These are phyloP conservation scores for Effrenium voratum DNA, from an alignment of 73 alveolate species.

Conservation along the genomic window DNA sequence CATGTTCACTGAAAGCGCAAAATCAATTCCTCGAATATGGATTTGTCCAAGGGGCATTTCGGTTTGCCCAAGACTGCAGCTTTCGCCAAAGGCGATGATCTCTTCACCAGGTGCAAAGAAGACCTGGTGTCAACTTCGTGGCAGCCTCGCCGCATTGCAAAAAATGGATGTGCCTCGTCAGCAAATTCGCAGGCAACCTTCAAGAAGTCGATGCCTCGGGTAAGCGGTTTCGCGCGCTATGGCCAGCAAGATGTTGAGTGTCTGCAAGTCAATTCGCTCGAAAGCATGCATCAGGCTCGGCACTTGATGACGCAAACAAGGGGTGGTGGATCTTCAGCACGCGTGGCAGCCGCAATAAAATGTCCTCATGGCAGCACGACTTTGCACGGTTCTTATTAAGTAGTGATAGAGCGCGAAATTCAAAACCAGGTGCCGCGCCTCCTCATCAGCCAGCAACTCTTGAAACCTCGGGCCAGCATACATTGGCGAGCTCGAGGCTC, in stretches of 20 bases:
- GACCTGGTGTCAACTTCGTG: constrained; percentile 29
- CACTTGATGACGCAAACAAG: constrained; percentile 32
- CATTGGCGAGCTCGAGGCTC: no score
- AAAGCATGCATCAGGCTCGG: background rate
- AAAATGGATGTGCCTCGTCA: constrained; percentile 20
- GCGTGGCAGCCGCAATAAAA: constrained; percentile 54
- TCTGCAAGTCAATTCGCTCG: no score
- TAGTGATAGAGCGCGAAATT: no score
- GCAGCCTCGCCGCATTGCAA: no score
- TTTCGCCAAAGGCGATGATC: constrained; percentile 56
- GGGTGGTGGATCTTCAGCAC: constrained; percentile 78
- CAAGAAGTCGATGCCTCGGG: constrained; percentile 71
- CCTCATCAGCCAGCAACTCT: no score
- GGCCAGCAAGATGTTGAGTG: no score
- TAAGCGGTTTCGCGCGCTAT: no score
- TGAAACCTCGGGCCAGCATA: no score
- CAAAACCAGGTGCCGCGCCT: no score
- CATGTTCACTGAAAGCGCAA: background rate
- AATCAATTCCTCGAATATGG: background rate
- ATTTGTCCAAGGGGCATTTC: constrained; percentile 15
- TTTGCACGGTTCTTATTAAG: background rate
- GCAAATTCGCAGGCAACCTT: constrained; percentile 50
- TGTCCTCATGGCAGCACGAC: background rate
- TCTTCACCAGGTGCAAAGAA: constrained; percentile 50
- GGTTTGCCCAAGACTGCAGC: constrained; percentile 72